Evolutionary conservation across 257 asterid species (phyloP).

Genomic region (Solanum pinnatisectum): DNA sequence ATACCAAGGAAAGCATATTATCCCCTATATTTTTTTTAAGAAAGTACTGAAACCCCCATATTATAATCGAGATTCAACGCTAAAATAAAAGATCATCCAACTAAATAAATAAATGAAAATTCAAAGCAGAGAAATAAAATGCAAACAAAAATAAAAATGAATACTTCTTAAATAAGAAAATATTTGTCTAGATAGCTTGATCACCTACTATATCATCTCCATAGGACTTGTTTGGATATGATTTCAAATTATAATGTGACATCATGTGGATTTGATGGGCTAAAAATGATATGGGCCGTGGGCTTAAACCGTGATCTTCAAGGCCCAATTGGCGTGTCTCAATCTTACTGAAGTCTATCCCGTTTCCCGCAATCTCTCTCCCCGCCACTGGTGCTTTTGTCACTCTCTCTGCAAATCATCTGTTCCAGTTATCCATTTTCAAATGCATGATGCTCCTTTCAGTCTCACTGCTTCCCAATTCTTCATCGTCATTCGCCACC

Average conservation of each 20-base stretch:
- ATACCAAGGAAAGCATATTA: neutral
- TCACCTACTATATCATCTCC: neutral
- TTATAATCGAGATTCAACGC: neutral
- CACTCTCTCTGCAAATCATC: neutral
- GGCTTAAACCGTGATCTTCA: neutral
- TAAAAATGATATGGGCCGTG: neutral
- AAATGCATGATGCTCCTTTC: slow-evolving; percentile 4
- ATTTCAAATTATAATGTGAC: neutral
- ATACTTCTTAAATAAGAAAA: neutral
- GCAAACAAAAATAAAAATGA: neutral
- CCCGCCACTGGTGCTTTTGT: neutral
- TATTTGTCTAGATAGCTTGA: neutral
- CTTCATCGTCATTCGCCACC: neutral
- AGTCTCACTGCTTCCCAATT: neutral
- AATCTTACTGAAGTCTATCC: neutral
- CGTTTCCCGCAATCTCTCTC: neutral
- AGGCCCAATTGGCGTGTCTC: neutral
- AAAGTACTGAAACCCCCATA: neutral
- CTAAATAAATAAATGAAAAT: neutral
- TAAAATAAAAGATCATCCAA: neutral
- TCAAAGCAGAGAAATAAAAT: neutral
- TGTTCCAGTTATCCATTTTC: neutral
- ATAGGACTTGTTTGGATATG: neutral
- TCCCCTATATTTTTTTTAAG: neutral
- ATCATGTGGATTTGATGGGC: neutral